These are phyloP conservation scores for Aspergillus sp. DNA, from an alignment of 2,329 filamentous ascomycete species.

Conservation along the genomic window DNA sequence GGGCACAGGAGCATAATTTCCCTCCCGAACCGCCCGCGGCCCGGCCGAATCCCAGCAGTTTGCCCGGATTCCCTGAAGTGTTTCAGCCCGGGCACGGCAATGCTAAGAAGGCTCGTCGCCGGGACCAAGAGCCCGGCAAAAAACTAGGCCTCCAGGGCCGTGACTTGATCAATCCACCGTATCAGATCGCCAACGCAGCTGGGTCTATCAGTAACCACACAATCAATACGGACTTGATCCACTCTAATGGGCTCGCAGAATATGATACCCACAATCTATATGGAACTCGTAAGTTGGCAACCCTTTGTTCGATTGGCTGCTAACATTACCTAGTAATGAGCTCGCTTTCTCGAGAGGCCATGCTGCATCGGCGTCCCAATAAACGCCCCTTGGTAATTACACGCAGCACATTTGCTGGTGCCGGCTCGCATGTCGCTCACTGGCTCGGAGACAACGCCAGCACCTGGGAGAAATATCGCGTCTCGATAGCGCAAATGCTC, in stretches of 20 bases:
- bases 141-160: slow-evolving; percentile 64
- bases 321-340: slow-evolving; percentile 65
- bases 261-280: slow-evolving; percentile 81
- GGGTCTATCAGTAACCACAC: slow-evolving; percentile 60
- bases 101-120: not conserved
- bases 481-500: slow-evolving; percentile 64
- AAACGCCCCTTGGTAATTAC: slow-evolving; percentile 74
- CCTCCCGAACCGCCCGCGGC: slow-evolving; percentile 67
- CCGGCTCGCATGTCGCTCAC: slow-evolving; percentile 63
- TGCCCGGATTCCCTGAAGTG: slow-evolving; percentile 70
- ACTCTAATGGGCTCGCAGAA: slow-evolving; percentile 65
- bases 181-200: slow-evolving; percentile 67
- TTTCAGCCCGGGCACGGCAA: slow-evolving; percentile 62
- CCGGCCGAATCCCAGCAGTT: slow-evolving; percentile 61
- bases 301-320: not conserved
- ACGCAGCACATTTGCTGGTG: slow-evolving; percentile 75
- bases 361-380: slow-evolving; percentile 66
- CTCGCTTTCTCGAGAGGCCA: slow-evolving; percentile 64
- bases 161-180: slow-evolving; percentile 67
- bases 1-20: slow-evolving; percentile 48
- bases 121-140: not conserved
- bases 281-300: slow-evolving; percentile 57
- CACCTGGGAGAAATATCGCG: slow-evolving; percentile 62
- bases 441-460: slow-evolving; percentile 67
- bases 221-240: slow-evolving; percentile 69